Conservation (phyloP, 805 yeast species). For the Yamadazyma paraphyllophila region DNA sequence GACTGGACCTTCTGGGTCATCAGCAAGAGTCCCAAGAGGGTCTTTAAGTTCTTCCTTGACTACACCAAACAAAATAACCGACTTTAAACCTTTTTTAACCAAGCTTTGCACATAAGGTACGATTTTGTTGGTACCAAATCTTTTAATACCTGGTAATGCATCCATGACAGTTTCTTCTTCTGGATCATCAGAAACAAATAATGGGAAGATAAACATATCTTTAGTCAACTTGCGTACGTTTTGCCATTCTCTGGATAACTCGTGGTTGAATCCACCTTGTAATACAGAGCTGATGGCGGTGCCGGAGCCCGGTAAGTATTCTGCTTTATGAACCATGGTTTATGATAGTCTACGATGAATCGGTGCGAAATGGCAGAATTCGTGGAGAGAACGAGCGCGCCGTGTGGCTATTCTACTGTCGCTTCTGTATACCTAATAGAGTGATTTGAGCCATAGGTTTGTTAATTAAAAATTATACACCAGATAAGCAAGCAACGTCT, state of each 20-base stretch:
- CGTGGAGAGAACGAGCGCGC: neutral
- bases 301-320: conserved; percentile 56
- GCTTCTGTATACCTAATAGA: neutral
- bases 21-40: conserved; percentile 82
- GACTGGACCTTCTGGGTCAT: conserved; percentile 95
- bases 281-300: conserved; percentile 72
- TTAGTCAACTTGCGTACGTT: conserved; percentile 77
- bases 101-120: conserved; percentile 67
- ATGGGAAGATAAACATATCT: conserved; percentile 88
- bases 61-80: conserved; percentile 92
- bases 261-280: conserved; percentile 94
- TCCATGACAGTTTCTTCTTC: conserved; percentile 76
- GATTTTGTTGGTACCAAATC: conserved; percentile 81
- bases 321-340: conserved; percentile 56
- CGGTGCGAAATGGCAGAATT: neutral
- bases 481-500: no score
- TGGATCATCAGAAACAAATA: conserved; percentile 76
- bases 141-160: conserved; percentile 82
- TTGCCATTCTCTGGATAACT: conserved; percentile 89
- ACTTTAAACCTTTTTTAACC: conserved; percentile 74
- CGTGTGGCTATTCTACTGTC: neutral
- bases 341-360: neutral
- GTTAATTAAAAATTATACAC: no score
- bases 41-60: conserved; percentile 75
- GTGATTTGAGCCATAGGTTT: no score